Evolutionary conservation across 345 rosid genomes (phyloP).

Genomic region (Eucalyptus curtisii): DNA sequence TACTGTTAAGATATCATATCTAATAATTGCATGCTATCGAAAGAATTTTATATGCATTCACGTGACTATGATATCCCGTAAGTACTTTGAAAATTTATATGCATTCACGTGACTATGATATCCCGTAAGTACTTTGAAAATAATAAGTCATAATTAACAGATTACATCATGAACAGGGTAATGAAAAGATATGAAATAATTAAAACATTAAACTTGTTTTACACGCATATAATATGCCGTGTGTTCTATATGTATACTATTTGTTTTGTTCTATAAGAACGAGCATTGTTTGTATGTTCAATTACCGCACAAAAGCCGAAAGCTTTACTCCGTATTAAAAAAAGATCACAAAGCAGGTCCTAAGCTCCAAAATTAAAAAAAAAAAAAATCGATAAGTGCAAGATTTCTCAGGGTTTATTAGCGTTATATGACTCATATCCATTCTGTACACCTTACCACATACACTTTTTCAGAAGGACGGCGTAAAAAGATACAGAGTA

Average conservation of each 20-base stretch:
- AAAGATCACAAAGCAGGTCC: background rate
- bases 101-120: too few relatives aligned
- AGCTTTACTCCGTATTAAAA: background rate
- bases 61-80: background rate
- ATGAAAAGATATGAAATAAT: background rate
- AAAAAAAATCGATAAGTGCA: too few relatives aligned
- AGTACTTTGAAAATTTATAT: background rate
- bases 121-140: too few relatives aligned
- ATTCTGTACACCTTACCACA: too few relatives aligned
- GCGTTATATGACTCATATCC: too few relatives aligned
- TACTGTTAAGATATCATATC: background rate
- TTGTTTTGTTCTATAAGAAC: background rate
- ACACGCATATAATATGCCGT: background rate
- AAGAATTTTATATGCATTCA: background rate
- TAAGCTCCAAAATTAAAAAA: background rate
- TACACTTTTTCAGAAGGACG: too few relatives aligned
- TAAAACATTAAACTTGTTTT: background rate
- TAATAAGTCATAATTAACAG: background rate
- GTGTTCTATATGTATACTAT: background rate
- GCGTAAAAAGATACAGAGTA: too few relatives aligned
- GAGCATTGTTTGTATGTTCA: background rate
- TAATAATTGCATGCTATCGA: background rate
- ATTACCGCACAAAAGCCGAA: background rate
- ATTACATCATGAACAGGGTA: background rate
- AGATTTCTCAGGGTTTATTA: too few relatives aligned